Percentiles rank a stretch among this genome's conserved stretches.
Evolutionary conservation across 805 yeast genomes (phyloP).

Genomic region (Myxozyma melibiosi): DNA sequence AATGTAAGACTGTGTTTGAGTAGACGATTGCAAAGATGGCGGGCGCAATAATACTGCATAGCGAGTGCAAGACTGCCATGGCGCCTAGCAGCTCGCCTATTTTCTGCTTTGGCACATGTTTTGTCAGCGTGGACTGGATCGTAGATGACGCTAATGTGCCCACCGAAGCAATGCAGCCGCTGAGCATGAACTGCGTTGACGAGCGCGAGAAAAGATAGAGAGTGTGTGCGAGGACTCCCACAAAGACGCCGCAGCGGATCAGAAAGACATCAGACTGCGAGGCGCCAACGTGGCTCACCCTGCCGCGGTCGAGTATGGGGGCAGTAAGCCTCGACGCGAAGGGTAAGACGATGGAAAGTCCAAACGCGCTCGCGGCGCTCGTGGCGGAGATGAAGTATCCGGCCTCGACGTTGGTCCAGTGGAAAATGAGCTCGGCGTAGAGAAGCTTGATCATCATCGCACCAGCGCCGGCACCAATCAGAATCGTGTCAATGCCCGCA

Average conservation of each 20-base stretch:
- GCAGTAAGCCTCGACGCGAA: conserved; percentile 24
- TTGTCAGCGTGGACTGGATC: conserved; percentile 30
- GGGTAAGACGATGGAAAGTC: conserved; percentile 37
- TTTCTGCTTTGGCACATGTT: conserved; percentile 27
- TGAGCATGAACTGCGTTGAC: conserved; percentile 13
- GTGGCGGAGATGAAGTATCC: conserved; percentile 40
- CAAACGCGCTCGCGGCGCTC: conserved; percentile 37
- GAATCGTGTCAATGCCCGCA: conserved; percentile 27
- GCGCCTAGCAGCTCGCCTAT: conserved; percentile 34
- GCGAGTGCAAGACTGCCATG: conserved; percentile 22
- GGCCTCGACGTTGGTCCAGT: conserved; percentile 41
- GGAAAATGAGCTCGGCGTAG: conserved; percentile 38
- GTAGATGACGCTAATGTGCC: conserved; percentile 29
- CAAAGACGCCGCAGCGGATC: conserved; percentile 11
- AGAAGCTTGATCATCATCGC: conserved; percentile 33
- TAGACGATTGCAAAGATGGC: conserved; percentile 18
- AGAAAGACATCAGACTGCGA: conserved; percentile 23
- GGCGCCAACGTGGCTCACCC: conserved; percentile 17
- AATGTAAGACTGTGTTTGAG: conserved; percentile 22
- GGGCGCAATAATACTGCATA: conserved; percentile 30
- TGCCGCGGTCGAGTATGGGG: conserved; percentile 9
- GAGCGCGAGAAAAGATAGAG: conserved; percentile 4
- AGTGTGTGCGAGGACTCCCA: conserved; percentile 16
- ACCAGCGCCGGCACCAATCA: conserved; percentile 30
- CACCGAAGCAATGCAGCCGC: conserved; percentile 15